A percentile compares a stretch with the other conserved stretches of the same genome.
Conservation (phyloP, 2,329 filamentous ascomycete genomes). For the Chalaropsis ovoidea region DNA sequence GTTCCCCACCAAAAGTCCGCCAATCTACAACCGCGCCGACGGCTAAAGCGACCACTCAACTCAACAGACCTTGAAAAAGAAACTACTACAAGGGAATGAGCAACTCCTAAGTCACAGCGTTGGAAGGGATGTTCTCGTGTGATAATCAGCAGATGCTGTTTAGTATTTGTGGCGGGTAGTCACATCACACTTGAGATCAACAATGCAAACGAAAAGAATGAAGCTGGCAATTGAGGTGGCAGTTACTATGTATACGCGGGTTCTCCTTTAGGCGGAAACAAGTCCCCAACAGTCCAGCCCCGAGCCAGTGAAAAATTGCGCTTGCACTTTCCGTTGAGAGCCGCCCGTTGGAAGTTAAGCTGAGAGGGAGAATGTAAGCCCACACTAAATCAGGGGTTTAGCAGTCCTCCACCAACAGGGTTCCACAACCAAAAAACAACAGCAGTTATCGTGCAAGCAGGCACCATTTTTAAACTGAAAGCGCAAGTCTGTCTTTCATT, state of each 20-base stretch:
- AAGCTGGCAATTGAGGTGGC: not conserved
- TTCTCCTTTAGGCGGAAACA: constrained; percentile 4
- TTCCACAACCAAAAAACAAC: not conserved
- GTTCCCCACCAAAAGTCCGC: constrained; percentile 13
- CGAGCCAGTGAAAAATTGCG: constrained; percentile 16
- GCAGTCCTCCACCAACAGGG: not conserved
- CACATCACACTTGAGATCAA: not conserved
- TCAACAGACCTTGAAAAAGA: not conserved
- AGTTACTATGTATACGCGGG: not conserved
- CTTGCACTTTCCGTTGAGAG: constrained; percentile 23
- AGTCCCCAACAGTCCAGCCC: constrained; percentile 6
- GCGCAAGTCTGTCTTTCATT: too few species aligned
- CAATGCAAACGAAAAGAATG: not conserved
- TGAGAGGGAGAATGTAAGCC: not conserved
- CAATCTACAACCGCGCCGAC: not conserved
- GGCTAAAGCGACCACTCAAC: not conserved
- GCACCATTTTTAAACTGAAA: not conserved
- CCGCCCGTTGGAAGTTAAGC: not conserved
- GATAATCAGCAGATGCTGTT: not conserved
- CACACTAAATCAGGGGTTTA: not conserved
- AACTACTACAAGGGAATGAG: not conserved
- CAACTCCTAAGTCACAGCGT: not conserved
- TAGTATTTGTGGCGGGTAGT: not conserved
- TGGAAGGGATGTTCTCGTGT: not conserved
- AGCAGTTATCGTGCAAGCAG: not conserved